Percentiles rank a stretch among this genome's conserved stretches.
phyloP scores from a whole-genome alignment of 2,329 filamentous ascomycete genomes.

The Phialophora verrucosa region DNA sequence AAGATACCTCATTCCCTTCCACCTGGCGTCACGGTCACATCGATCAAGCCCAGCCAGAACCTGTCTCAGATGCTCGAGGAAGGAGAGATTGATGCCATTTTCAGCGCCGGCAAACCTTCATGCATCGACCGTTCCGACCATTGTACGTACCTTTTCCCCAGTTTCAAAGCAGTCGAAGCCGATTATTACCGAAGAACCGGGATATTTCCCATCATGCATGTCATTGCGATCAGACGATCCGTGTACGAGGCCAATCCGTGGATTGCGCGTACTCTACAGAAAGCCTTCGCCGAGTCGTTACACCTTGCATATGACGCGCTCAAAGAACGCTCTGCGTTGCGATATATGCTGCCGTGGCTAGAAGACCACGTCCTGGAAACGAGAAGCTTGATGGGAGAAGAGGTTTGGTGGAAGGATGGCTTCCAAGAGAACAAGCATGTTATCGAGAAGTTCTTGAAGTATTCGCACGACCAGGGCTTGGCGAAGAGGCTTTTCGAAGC shows the following conservation, averaged over 20 bases:
- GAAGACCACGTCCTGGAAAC: too few species aligned
- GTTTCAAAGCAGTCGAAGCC: constrained; percentile 37
- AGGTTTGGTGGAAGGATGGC: too few species aligned
- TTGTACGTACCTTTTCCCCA: constrained; percentile 28
- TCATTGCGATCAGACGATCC: constrained; percentile 32
- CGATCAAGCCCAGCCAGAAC: constrained; percentile 23
- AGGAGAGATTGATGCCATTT: constrained; percentile 37
- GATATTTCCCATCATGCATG: constrained; percentile 39
- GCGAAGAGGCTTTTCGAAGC: too few species aligned
- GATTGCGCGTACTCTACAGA: constrained; percentile 35
- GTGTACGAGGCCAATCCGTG: constrained; percentile 37
- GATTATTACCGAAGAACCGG: constrained; percentile 33
- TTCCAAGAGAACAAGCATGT: too few species aligned
- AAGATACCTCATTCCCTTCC: constrained; percentile 43
- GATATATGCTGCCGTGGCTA: too few species aligned
- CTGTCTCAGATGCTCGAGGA: constrained; percentile 35
- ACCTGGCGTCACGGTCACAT: constrained; percentile 14
- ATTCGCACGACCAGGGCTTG: too few species aligned
- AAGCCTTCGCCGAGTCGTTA: constrained; percentile 31
- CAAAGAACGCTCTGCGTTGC: too few species aligned
- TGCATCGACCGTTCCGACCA: constrained; percentile 27
- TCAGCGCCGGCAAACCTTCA: constrained; percentile 36
- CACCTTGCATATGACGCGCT: too few species aligned
- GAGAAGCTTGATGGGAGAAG: too few species aligned
- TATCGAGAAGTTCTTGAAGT: too few species aligned